phyloP scores from a whole-genome alignment of 805 yeast genomes.

The Vanderwaltozyma polyspora region DNA sequence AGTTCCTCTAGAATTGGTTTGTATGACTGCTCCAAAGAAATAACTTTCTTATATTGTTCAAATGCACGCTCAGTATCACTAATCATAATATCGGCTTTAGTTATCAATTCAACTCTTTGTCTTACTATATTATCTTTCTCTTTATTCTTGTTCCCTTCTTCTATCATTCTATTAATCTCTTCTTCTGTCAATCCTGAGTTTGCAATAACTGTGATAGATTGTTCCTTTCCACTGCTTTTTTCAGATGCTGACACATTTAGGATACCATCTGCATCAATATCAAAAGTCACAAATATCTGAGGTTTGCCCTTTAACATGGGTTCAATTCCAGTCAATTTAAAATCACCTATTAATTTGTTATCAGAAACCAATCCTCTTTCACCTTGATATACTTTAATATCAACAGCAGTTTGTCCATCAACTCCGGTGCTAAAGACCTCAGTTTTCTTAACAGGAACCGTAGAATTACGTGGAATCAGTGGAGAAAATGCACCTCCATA shows the following conservation, averaged over 20 bases:
- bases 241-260: conserved; percentile 76
- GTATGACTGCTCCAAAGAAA: conserved; percentile 37
- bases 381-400: conserved; percentile 70
- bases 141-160: conserved; percentile 55
- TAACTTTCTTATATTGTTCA: conserved; percentile 42
- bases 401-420: conserved; percentile 77
- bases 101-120: conserved; percentile 57
- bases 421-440: conserved; percentile 73
- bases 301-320: conserved; percentile 72
- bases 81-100: conserved; percentile 62
- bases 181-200: conserved; percentile 58
- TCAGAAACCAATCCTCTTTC: conserved; percentile 70
- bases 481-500: conserved; percentile 79
- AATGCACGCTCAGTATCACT: conserved; percentile 82
- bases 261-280: conserved; percentile 73
- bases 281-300: conserved; percentile 66
- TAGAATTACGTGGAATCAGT: conserved; percentile 63
- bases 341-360: conserved; percentile 66
- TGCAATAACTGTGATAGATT: conserved; percentile 59
- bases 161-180: conserved; percentile 52
- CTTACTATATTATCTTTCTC: conserved; percentile 48
- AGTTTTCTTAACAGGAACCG: conserved; percentile 65
- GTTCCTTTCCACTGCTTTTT: conserved; percentile 59
- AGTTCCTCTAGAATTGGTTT: conserved; percentile 35
- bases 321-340: conserved; percentile 61